phyloP scores from a whole-genome alignment of 2,329 filamentous ascomycete genomes.

The Ceratocystis smalleyi region DNA sequence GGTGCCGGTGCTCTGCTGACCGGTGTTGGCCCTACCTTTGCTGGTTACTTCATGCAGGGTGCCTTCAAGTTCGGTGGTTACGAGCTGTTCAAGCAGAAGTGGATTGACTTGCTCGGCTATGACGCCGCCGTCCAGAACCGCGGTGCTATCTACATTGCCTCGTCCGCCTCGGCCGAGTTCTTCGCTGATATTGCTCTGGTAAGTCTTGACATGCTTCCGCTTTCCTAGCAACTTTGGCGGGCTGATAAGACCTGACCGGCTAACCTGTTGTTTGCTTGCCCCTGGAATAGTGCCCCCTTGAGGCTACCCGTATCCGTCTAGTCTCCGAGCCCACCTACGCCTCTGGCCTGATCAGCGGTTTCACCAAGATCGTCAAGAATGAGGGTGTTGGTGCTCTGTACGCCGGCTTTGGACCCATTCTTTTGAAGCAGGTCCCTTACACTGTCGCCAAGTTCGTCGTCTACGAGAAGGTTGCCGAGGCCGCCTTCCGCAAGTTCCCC shows the following conservation, averaged over 20 bases:
- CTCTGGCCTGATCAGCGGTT: slow-evolving; percentile 61
- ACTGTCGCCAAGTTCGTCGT: slow-evolving; percentile 94
- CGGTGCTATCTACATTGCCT: slow-evolving; percentile 65
- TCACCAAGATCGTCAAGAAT: slow-evolving; percentile 66
- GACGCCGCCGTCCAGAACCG: slow-evolving; percentile 66
- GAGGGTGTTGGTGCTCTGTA: slow-evolving; percentile 81
- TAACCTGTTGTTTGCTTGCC: not conserved
- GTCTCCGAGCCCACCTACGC: slow-evolving; percentile 79
- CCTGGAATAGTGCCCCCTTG: slow-evolving; percentile 51
- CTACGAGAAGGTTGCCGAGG: slow-evolving; percentile 74
- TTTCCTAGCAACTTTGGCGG: no score
- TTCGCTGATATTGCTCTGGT: slow-evolving; percentile 61
- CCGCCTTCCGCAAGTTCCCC: slow-evolving; percentile 52
- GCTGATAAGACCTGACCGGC: no score
- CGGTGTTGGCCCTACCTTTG: slow-evolving; percentile 69
- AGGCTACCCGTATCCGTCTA: slow-evolving; percentile 86
- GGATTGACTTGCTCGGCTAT: slow-evolving; percentile 63
- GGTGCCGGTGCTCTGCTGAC: slow-evolving; percentile 76
- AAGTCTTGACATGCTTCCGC: not conserved
- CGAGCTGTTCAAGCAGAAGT: slow-evolving; percentile 91
- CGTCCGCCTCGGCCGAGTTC: slow-evolving; percentile 49
- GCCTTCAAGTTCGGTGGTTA: slow-evolving; percentile 68
- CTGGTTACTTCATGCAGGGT: slow-evolving; percentile 88
- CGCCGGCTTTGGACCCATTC: slow-evolving; percentile 75
- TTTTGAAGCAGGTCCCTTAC: slow-evolving; percentile 80